Evolutionary conservation across 1,284 basidiomycete species (phyloP).

Genomic region (Inonotus obliquus): DNA sequence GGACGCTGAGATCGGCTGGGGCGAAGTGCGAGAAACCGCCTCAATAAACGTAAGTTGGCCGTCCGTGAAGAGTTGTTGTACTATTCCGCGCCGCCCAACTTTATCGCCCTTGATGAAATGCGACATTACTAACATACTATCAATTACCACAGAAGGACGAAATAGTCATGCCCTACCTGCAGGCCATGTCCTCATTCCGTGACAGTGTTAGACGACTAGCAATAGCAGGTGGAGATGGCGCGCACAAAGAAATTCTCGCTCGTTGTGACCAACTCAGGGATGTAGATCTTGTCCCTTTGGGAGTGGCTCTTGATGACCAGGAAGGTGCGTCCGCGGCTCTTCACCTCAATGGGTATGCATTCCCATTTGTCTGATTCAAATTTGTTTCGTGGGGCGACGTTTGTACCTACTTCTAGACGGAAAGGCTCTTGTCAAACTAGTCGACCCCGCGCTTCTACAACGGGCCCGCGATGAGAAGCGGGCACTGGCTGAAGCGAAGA

Average conservation of each 20-base stretch:
- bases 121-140: background rate
- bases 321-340: conserved; percentile 53
- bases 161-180: conserved; percentile 86
- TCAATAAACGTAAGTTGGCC: conserved; percentile 50
- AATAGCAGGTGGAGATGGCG: conserved; percentile 62
- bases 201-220: conserved; percentile 85
- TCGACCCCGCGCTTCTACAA: conserved; percentile 79
- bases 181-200: conserved; percentile 84
- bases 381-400: conserved; percentile 2
- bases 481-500: conserved; percentile 71
- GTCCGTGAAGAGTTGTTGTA: background rate
- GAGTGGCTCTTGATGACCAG: conserved; percentile 95
- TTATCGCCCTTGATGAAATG: background rate
- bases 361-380: conserved; percentile 13
- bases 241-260: conserved; percentile 73
- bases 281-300: conserved; percentile 85
- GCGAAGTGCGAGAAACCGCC: conserved; percentile 46
- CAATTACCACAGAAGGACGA: conserved; percentile 65
- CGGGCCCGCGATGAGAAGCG: conserved; percentile 88
- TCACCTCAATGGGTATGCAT: conserved; percentile 9
- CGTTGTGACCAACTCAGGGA: conserved; percentile 91
- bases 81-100: background rate
- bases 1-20: conserved; percentile 63
- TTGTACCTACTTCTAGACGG: conserved; percentile 56
- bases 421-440: conserved; percentile 91